These are phyloP conservation scores for Coemansia guatemalensis DNA, from an alignment of 192 early-diverging fungal genomes.

Conservation along the genomic window DNA sequence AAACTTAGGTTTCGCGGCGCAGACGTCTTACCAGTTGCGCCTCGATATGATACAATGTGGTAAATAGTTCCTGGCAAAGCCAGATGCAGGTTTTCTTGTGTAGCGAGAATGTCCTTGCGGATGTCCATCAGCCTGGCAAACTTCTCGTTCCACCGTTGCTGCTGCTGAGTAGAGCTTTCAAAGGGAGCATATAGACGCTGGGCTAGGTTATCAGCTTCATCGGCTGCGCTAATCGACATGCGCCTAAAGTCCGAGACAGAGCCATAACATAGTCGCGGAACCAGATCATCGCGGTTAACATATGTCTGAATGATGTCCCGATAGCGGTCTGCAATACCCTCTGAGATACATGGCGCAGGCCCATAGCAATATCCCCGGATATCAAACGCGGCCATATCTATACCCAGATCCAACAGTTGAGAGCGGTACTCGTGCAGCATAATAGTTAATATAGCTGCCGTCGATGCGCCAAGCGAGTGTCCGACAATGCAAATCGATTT, in stretches of 20 bases:
- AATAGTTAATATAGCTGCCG: constrained; percentile 70
- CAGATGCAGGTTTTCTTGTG: constrained; percentile 45
- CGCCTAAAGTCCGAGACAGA: constrained; percentile 62
- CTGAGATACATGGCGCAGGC: constrained; percentile 58
- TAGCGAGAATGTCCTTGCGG: constrained; percentile 31
- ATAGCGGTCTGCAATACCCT: constrained; percentile 56
- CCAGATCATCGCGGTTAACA: constrained; percentile 64
- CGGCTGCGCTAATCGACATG: constrained; percentile 59
- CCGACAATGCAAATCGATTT: constrained; percentile 66
- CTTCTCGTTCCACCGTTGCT: constrained; percentile 48
- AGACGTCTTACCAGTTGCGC: constrained; percentile 8
- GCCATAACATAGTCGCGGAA: constrained; percentile 65
- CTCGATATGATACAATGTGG: constrained; percentile 44
- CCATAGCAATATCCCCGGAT: constrained; percentile 55
- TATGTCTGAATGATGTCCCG: constrained; percentile 60
- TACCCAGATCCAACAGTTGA: constrained; percentile 29
- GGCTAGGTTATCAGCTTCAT: constrained; percentile 52
- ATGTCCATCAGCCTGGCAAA: constrained; percentile 38
- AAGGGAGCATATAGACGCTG: constrained; percentile 53
- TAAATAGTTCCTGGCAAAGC: constrained; percentile 48
- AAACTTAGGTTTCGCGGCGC: constrained; percentile 18
- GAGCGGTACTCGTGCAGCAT: constrained; percentile 63
- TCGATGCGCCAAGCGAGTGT: constrained; percentile 71
- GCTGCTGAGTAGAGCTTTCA: constrained; percentile 32
- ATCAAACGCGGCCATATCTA: constrained; percentile 23